Percentiles rank a stretch among this genome's conserved stretches.
phyloP scores from a whole-genome alignment of 1,284 basidiomycete genomes.

The Cutaneotrichosporon cyanovorans region DNA sequence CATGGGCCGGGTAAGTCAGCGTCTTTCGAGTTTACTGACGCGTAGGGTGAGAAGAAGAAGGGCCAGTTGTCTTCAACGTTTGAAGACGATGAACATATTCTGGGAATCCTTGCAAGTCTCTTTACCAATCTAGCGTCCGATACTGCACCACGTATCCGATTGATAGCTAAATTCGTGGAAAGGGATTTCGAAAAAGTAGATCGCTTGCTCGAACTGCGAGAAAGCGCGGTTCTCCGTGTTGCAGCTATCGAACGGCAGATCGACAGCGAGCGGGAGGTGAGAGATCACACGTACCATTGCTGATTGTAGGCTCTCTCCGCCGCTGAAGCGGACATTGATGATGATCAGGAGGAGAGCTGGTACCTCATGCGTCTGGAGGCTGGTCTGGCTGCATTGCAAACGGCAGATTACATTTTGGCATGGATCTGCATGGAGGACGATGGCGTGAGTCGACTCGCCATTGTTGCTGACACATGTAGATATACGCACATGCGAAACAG shows the following conservation, averaged over 20 bases:
- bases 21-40: neutral
- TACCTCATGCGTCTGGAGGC: constrained; percentile 77
- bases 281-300: constrained; percentile 9
- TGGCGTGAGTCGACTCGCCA: constrained; percentile 57
- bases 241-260: constrained; percentile 58
- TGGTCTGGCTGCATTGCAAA: constrained; percentile 82
- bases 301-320: constrained; percentile 51
- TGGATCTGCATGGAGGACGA: constrained; percentile 99
- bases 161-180: constrained; percentile 91
- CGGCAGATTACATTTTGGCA: constrained; percentile 82
- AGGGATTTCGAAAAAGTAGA: constrained; percentile 86
- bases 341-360: constrained; percentile 65
- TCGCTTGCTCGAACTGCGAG: constrained; percentile 79
- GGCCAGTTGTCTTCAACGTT: constrained; percentile 55
- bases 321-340: constrained; percentile 55
- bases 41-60: constrained; percentile 52
- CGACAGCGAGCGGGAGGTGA: constrained; percentile 58
- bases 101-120: constrained; percentile 80
- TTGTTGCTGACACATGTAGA: constrained; percentile 20
- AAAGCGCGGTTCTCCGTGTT: constrained; percentile 58
- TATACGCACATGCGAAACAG: constrained; percentile 59
- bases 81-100: constrained; percentile 77
- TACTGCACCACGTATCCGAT: constrained; percentile 66
- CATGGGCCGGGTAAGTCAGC: constrained; percentile 77
- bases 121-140: constrained; percentile 86